Evolutionary conservation across 2,329 filamentous ascomycete species (phyloP).

Genomic region (Trichophyton simii): DNA sequence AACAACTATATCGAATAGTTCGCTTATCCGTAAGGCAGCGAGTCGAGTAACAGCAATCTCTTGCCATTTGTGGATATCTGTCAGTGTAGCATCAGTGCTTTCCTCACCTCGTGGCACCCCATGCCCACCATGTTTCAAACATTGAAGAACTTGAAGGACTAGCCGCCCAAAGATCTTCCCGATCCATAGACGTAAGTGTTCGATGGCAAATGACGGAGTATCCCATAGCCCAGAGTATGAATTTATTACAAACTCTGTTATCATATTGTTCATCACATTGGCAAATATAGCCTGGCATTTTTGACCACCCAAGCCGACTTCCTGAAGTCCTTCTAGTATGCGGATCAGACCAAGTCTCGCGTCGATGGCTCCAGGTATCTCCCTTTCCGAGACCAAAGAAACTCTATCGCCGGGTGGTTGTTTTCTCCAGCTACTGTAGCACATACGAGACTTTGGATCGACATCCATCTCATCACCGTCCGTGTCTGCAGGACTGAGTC

Average conservation of each 20-base stretch:
- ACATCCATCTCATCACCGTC: constrained; percentile 27
- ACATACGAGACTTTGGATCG: constrained; percentile 25
- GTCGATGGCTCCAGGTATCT: constrained; percentile 19
- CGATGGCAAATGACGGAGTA: constrained; percentile 35
- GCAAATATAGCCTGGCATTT: constrained; percentile 46
- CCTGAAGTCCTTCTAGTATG: constrained; percentile 36
- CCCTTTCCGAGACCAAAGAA: constrained; percentile 25
- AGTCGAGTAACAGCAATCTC: constrained; percentile 44
- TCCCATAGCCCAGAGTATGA: constrained; percentile 48
- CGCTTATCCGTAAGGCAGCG: constrained; percentile 42
- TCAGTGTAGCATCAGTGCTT: constrained; percentile 24
- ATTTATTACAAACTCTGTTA: constrained; percentile 44
- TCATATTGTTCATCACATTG: constrained; percentile 44
- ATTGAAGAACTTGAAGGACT: constrained; percentile 37
- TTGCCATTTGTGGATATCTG: constrained; percentile 42
- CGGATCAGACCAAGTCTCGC: constrained; percentile 25
- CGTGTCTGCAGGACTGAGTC: not conserved
- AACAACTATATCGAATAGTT: constrained; percentile 51
- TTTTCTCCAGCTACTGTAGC: constrained; percentile 27
- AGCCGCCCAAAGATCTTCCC: constrained; percentile 42
- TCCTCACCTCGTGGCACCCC: constrained; percentile 16
- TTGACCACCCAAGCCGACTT: constrained; percentile 44
- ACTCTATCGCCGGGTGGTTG: constrained; percentile 21
- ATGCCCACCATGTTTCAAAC: constrained; percentile 22
- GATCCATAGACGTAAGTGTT: constrained; percentile 44